phyloP scores from a whole-genome alignment of 2,329 filamentous ascomycete genomes.

The Ophiocordyceps unilateralis region DNA sequence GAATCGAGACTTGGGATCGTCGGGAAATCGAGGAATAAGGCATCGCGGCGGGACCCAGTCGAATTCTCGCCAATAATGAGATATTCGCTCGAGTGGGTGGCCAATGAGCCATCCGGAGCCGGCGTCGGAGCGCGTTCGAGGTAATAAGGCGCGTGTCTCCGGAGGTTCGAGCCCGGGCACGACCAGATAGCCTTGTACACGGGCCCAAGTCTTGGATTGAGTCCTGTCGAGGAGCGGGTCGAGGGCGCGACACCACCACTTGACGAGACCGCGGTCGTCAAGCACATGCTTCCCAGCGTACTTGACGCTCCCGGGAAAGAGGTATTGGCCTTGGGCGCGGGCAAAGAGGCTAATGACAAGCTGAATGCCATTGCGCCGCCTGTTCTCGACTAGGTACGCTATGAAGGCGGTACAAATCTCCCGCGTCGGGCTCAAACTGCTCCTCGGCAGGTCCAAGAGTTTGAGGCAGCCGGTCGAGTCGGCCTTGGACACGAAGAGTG shows the following conservation, averaged over 20 bases:
- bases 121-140: slow-evolving; percentile 19
- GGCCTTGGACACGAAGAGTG: slow-evolving; percentile 88
- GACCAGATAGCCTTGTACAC: slow-evolving; percentile 61
- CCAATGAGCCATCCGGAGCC: slow-evolving; percentile 52
- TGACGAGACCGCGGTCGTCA: slow-evolving; percentile 75
- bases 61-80: slow-evolving; percentile 41
- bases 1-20: slow-evolving; percentile 88
- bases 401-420: slow-evolving; percentile 61
- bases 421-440: slow-evolving; percentile 56
- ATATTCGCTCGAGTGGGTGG: slow-evolving; percentile 49
- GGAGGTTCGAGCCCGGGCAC: slow-evolving; percentile 74
- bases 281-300: slow-evolving; percentile 78
- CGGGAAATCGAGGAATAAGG: slow-evolving; percentile 78
- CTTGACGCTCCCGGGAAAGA: slow-evolving; percentile 83
- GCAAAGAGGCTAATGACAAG: slow-evolving; percentile 82
- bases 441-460: slow-evolving; percentile 42
- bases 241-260: slow-evolving; percentile 87
- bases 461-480: slow-evolving; percentile 84
- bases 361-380: slow-evolving; percentile 45
- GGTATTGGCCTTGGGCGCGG: slow-evolving; percentile 77
- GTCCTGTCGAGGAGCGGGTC: slow-evolving; percentile 51
- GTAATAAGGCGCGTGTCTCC: slow-evolving; percentile 67
- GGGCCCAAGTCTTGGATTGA: slow-evolving; percentile 12
- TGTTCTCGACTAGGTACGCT: slow-evolving; percentile 50
- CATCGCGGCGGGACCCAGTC: slow-evolving; percentile 57